Base-by-base conservation (phyloP, 192 early-diverging fungal genomes). In the Martensiomyces pterosporus region DNA sequence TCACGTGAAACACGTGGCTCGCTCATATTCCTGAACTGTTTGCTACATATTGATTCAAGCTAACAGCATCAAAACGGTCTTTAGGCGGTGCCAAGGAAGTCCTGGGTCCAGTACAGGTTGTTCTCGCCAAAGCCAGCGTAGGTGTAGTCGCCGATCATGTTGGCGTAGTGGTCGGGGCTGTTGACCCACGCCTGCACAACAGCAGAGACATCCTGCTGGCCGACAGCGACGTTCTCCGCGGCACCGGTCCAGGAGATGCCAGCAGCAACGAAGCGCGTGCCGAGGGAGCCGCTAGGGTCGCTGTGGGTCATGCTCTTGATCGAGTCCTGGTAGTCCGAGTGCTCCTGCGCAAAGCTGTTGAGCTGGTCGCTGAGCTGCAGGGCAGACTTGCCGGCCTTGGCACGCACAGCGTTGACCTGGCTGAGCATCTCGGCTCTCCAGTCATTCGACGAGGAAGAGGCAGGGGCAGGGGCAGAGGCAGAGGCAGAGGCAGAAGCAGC, bases 161-260 rank as follows among this genome's bases (percentile, higher is more conserved):
- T 79, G 4, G 48, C 70, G 3, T 62, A 57, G 49, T 79, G 78
- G 4, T 49, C 56, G 14, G 63, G 40, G 55, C 77, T 79, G 29
- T 66, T 54, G 40, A 37, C 69, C 75, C 75, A 79, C 1, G 56
- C 52, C 10, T 54, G 9, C 63, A 79, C 64, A 14, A 67, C 77
- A 21, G 39, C 33, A 12, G 39, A 15, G 18, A 67, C 64, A 12
- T 43, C 40, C 26, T 33, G 15, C 38, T 57, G 56, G 48, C 65
- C 64, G 55, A 49, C 52, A n/a, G 77, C 77, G 39, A 79, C 59
- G 75, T 76, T 79, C 47, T 79, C 77, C 9, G 57, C 72, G 14
- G 52, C 52, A 1, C 47, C 64, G 21, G 2, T 32, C 55, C 53
- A 68, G 17, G 23, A 3, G 8, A 65, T 34, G 1, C 58, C 41